phyloP scores from a whole-genome alignment of 177 flowering plant species.

The Tripterygium wilfordii region DNA sequence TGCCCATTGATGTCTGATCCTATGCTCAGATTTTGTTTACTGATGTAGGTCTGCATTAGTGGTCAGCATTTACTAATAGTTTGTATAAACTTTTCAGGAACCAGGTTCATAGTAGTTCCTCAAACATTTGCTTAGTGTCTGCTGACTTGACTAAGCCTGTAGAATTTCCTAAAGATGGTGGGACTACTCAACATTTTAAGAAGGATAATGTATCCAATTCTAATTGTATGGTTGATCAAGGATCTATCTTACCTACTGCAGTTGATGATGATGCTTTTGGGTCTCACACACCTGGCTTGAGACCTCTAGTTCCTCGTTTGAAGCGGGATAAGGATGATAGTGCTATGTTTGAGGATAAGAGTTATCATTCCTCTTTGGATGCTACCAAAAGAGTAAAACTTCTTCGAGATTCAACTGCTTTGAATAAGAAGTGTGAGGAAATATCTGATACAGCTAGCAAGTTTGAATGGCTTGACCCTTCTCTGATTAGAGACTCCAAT shows the following conservation, averaged over 20 bases:
- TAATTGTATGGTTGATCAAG: conserved; percentile 11
- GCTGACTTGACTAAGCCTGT: conserved; percentile 10
- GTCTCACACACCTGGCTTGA: conserved; percentile 76
- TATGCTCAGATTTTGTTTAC: too few species aligned
- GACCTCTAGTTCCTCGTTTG: conserved; percentile 54
- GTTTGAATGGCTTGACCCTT: conserved; percentile 89
- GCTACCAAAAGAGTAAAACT: conserved; percentile 50
- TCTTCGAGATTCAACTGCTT: conserved; percentile 26
- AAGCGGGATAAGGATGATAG: conserved; percentile 65
- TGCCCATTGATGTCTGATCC: too few species aligned
- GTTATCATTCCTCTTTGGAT: conserved; percentile 14
- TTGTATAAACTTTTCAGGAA: conserved; percentile 28
- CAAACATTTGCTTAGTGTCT: conserved; percentile 12
- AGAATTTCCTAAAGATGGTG: conserved; percentile 10
- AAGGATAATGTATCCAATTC: conserved; percentile 13
- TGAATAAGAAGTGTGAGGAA: conserved; percentile 15
- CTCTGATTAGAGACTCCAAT: conserved; percentile 68
- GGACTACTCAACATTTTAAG: conserved; percentile 10
- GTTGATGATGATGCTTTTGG: conserved; percentile 38
- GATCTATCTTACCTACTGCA: conserved; percentile 11
- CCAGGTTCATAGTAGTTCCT: conserved; percentile 13
- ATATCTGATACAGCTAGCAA: conserved; percentile 46
- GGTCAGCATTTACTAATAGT: neutral
- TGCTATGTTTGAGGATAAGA: conserved; percentile 17
- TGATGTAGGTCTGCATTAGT: neutral